Evolutionary conservation across 2,329 filamentous ascomycete genomes (phyloP).

Genomic region (Aspergillus nomiae): DNA sequence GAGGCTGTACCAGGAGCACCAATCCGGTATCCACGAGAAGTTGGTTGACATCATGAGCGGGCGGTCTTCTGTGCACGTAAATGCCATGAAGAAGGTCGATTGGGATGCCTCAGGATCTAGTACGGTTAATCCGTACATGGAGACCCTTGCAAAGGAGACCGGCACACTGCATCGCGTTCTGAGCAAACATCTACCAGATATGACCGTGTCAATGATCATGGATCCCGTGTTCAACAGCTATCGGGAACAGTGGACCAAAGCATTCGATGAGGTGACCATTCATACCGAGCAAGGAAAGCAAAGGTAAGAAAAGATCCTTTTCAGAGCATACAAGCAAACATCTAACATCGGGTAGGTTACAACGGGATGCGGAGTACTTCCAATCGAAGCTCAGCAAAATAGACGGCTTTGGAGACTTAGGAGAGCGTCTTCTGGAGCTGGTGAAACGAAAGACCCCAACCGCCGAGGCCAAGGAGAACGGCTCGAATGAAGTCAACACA

Average conservation of each 20-base stretch:
- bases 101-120: slow-evolving; percentile 63
- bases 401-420: slow-evolving; percentile 75
- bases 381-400: slow-evolving; percentile 71
- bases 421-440: slow-evolving; percentile 64
- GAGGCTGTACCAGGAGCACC: slow-evolving; percentile 82
- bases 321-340: neutral
- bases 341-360: slow-evolving; percentile 59
- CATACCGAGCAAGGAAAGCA: slow-evolving; percentile 69
- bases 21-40: slow-evolving; percentile 88
- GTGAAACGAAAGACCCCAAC: slow-evolving; percentile 41
- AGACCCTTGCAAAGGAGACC: slow-evolving; percentile 83
- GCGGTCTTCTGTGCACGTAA: slow-evolving; percentile 72
- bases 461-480: slow-evolving; percentile 11
- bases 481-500: neutral
- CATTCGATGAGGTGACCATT: slow-evolving; percentile 66
- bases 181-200: slow-evolving; percentile 76
- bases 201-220: slow-evolving; percentile 81
- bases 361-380: slow-evolving; percentile 75
- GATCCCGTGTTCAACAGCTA: slow-evolving; percentile 80
- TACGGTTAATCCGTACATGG: slow-evolving; percentile 73
- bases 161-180: slow-evolving; percentile 81
- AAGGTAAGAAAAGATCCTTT: slow-evolving; percentile 56
- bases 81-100: slow-evolving; percentile 71
- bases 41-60: slow-evolving; percentile 89
- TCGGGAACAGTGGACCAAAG: slow-evolving; percentile 73